These are phyloP conservation scores for Meyerozyma carpophila DNA, from an alignment of 1,139 yeast species.

Conservation along the genomic window DNA sequence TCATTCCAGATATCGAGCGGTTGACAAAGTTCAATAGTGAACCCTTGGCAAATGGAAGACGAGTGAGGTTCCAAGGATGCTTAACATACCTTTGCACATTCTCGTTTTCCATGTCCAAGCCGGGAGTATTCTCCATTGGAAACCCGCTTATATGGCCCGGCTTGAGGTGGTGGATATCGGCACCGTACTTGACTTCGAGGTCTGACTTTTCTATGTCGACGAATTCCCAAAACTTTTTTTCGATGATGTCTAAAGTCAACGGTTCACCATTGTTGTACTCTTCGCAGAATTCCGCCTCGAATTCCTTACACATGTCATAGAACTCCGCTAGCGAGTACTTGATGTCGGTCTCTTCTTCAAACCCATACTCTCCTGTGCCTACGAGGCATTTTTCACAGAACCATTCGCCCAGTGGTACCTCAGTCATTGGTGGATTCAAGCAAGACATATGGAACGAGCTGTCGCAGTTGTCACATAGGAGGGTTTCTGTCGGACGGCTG, in stretches of 20 bases:
- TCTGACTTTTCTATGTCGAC: slow-evolving; percentile 41
- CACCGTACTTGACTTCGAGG: slow-evolving; percentile 65
- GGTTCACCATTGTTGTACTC: slow-evolving; percentile 23
- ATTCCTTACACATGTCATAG: slow-evolving; percentile 50
- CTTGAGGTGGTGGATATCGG: slow-evolving; percentile 61
- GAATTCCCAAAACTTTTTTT: slow-evolving; percentile 57
- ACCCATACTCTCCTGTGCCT: slow-evolving; percentile 88
- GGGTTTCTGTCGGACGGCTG: slow-evolving; percentile 44
- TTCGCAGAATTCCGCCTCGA: slow-evolving; percentile 33
- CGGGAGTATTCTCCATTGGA: slow-evolving; percentile 40
- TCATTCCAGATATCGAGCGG: slow-evolving; percentile 72
- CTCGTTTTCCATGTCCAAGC: slow-evolving; percentile 13
- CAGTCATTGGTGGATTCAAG: slow-evolving; percentile 45
- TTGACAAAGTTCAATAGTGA: slow-evolving; percentile 57
- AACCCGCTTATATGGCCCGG: slow-evolving; percentile 70
- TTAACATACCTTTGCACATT: slow-evolving; percentile 31
- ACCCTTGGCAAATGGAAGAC: slow-evolving; percentile 60
- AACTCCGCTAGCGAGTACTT: slow-evolving; percentile 61
- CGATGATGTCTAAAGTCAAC: slow-evolving; percentile 40
- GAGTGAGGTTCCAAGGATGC: slow-evolving; percentile 66
- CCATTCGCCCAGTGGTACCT: slow-evolving; percentile 62
- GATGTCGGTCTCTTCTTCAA: slow-evolving; percentile 60
- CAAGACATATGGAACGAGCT: slow-evolving; percentile 63
- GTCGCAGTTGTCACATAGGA: slow-evolving; percentile 73
- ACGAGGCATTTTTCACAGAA: slow-evolving; percentile 76